These are phyloP conservation scores for Ophiostoma australiae DNA, from an alignment of 2,329 filamentous ascomycete species.

Conservation along the genomic window DNA sequence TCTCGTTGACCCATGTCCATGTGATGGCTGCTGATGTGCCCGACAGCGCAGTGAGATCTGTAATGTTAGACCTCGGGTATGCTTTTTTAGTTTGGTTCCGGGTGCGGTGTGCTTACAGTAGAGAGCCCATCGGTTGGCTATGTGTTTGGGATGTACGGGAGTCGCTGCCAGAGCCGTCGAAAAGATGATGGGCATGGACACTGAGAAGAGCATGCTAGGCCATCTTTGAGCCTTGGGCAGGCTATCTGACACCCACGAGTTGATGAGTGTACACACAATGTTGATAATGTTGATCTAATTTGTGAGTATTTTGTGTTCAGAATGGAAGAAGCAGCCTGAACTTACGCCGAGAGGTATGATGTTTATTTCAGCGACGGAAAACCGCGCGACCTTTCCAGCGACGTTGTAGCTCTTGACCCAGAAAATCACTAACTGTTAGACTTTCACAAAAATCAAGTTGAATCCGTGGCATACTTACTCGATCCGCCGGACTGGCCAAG, in stretches of 20 bases:
- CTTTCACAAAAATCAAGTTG: background rate
- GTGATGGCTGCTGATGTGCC: slow-evolving; percentile 29
- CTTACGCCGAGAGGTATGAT: slow-evolving; percentile 3
- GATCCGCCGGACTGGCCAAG: slow-evolving; percentile 28
- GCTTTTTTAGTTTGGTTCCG: too few relatives aligned
- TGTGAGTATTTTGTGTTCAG: background rate
- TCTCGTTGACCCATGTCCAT: slow-evolving; percentile 29
- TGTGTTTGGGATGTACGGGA: background rate
- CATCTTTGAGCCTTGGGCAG: slow-evolving; percentile 2
- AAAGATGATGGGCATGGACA: background rate
- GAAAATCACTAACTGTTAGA: slow-evolving; percentile 2
- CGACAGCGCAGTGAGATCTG: slow-evolving; percentile 30
- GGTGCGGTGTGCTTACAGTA: background rate
- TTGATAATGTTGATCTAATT: background rate
- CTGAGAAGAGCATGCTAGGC: background rate
- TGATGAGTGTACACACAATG: background rate
- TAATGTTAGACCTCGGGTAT: background rate
- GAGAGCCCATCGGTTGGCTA: background rate
- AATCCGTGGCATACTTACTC: background rate
- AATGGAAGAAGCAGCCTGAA: background rate
- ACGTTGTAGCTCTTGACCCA: slow-evolving; percentile 8
- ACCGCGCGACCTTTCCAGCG: background rate
- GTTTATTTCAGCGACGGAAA: background rate
- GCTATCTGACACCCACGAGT: background rate
- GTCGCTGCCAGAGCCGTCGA: slow-evolving; percentile 16